phyloP scores from a whole-genome alignment of 2,329 filamentous ascomycete genomes.

The Emericellopsis cladophorae region DNA sequence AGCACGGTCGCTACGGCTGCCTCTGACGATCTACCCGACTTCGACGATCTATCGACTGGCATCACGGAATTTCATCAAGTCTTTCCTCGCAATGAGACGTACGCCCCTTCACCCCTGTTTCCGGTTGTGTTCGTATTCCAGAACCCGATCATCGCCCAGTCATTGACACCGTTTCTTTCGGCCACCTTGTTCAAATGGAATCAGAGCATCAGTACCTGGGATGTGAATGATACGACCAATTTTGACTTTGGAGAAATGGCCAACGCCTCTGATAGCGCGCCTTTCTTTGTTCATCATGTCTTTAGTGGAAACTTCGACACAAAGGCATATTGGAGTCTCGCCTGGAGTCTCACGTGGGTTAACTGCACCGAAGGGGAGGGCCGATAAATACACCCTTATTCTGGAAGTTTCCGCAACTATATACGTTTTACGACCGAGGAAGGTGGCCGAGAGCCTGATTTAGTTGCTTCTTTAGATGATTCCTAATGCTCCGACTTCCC shows the following conservation, averaged over 20 bases:
- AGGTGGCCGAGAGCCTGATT: constrained; percentile 1
- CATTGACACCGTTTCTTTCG: constrained; percentile 1
- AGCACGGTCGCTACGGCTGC: constrained; percentile 2
- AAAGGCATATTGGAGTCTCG: neutral
- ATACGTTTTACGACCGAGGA: neutral
- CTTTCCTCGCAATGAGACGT: constrained; percentile 2
- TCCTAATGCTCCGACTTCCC: neutral
- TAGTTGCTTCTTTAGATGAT: neutral
- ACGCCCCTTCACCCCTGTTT: constrained; percentile 1
- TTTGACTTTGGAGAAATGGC: neutral
- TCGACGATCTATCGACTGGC: constrained; percentile 2
- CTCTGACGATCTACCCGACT: constrained; percentile 1
- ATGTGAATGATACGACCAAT: constrained; percentile 1
- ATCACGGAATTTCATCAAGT: constrained; percentile 3
- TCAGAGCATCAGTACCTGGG: constrained; percentile 2
- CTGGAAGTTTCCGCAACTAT: neutral
- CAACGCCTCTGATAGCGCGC: constrained; percentile 1
- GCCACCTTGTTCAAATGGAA: constrained; percentile 1
- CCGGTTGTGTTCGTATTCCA: constrained; percentile 1
- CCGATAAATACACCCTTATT: neutral
- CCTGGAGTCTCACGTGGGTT: neutral
- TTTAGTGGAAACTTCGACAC: neutral
- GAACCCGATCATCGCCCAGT: constrained; percentile 2
- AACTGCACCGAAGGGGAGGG: constrained; percentile 1
- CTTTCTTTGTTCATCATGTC: constrained; percentile 1